Base-by-base conservation (phyloP, 73 alveolate species). In the Symbiodinium natans region DNA sequence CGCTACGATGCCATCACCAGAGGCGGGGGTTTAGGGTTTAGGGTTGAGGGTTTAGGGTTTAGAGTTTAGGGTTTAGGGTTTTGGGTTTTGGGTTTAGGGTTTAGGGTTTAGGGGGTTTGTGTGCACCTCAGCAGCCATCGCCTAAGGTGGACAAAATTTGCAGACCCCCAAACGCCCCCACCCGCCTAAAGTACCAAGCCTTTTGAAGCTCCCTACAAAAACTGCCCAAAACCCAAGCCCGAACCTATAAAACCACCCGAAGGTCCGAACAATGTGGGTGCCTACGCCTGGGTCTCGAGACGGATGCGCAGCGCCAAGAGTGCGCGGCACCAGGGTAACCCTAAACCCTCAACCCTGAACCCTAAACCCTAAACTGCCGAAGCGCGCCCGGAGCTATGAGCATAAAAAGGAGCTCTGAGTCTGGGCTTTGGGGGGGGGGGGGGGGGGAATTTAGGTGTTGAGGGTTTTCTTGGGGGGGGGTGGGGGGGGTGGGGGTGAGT, bases 241-340 rank as follows among this genome's bases (percentile, higher is more conserved):
- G 10, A 56, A 56, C 27, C 75, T 31, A 15, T 56, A 59, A 27
- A 46, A 6, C 59, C 77, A 21, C 68, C 11, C 34, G 80, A 63
- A 87, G 94, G 94, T 38, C 94, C 94, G 41, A 87, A 87, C 68
- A 87, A 87, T 29, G 94, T 87, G 83, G 94, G 94, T 36, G 86
- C 95, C 74, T 59, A 88, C 25, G 95, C 95, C 29, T 88, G 95
- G 95, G 95, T 88, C 74, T 88, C 95, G 27, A 86, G 95, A 1
- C 74, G 75, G 48, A 59, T 88, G 86, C 80, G 95, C 13, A 83
- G 86, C 29, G 95, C 75, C 85, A 88, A 63, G 84, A 63, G 77
- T 29, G 77, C 40, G 36, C 77, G 77, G 59, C 59, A 46, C 21
- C 59, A 9, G 59, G 59, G 59, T 13, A 13, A 6, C 59, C 21